A percentile compares a stretch with the other conserved stretches of the same genome.
Evolutionary conservation across 495 filamentous ascomycete genomes (phyloP).

Genomic region (Penicillium odoratum): DNA sequence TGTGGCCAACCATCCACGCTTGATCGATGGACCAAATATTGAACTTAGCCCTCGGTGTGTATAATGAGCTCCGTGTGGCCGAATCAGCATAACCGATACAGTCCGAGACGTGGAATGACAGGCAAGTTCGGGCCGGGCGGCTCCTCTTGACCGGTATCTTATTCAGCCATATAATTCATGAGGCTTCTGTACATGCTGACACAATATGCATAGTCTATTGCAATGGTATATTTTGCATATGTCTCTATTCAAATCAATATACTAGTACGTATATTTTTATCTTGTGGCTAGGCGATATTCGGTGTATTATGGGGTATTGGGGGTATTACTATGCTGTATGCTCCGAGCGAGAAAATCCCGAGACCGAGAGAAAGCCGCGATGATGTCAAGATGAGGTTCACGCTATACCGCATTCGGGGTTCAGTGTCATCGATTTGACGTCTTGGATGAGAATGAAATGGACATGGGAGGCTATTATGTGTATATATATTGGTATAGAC

Average conservation of each 20-base stretch:
- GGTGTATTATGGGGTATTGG: not conserved
- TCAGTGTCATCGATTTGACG: not conserved
- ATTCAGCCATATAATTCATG: not conserved
- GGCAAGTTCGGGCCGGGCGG: conserved; percentile 12
- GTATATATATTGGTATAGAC: not conserved
- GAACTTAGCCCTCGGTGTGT: not conserved
- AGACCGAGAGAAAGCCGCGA: conserved; percentile 6
- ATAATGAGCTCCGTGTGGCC: conserved; percentile 37
- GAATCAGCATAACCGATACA: conserved; percentile 36
- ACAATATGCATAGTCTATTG: too few relatives aligned
- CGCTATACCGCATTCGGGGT: not conserved
- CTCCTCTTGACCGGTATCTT: not conserved
- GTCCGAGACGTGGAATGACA: conserved; percentile 16
- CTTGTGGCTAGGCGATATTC: not conserved
- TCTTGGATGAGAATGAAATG: not conserved
- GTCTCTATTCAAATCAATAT: not conserved
- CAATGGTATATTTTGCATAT: too few relatives aligned
- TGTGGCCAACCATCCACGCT: too few relatives aligned
- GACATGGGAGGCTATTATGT: not conserved
- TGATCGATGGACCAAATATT: not conserved
- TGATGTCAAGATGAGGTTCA: conserved; percentile 16
- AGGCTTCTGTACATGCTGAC: not conserved
- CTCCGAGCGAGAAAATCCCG: conserved; percentile 1
- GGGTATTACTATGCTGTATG: not conserved
- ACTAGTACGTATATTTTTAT: not conserved